These are phyloP conservation scores for Trichoderma asperellum DNA, from an alignment of 2,329 filamentous ascomycete species.

Conservation along the genomic window DNA sequence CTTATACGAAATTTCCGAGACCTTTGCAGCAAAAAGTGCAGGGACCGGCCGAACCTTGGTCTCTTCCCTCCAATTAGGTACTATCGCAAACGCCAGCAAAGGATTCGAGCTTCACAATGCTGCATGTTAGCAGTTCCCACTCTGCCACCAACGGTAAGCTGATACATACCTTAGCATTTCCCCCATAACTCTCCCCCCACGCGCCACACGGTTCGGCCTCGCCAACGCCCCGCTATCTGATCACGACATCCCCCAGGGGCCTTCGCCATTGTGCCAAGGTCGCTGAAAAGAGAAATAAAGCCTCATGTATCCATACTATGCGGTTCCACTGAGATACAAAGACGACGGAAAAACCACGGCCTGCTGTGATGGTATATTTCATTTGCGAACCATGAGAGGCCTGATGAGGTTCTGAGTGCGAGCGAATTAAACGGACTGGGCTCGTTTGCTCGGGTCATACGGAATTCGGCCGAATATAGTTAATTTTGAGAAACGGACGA, in stretches of 20 bases:
- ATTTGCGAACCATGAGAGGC: neutral
- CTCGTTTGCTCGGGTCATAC: constrained; percentile 10
- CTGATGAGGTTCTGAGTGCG: neutral
- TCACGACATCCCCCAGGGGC: constrained; percentile 14
- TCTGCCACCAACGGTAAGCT: constrained; percentile 18
- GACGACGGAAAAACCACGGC: neutral
- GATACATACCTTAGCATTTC: neutral
- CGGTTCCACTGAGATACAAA: neutral
- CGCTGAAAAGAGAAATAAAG: constrained; percentile 3
- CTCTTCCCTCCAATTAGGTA: neutral
- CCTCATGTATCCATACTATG: neutral
- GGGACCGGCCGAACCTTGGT: neutral
- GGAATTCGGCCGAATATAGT: neutral
- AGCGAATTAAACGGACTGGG: neutral
- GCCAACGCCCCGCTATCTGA: constrained; percentile 6
- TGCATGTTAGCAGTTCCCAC: neutral
- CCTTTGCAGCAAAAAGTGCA: neutral
- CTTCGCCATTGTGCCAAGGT: constrained; percentile 3
- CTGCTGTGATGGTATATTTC: neutral
- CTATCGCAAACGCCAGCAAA: neutral
- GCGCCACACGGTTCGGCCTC: neutral
- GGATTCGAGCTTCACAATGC: neutral
- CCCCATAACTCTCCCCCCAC: constrained; percentile 1
- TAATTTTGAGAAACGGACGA: neutral
- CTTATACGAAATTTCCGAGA: neutral